Evolutionary conservation across 2,329 filamentous ascomycete genomes (phyloP).

Genomic region (Hysterium pulicare): DNA sequence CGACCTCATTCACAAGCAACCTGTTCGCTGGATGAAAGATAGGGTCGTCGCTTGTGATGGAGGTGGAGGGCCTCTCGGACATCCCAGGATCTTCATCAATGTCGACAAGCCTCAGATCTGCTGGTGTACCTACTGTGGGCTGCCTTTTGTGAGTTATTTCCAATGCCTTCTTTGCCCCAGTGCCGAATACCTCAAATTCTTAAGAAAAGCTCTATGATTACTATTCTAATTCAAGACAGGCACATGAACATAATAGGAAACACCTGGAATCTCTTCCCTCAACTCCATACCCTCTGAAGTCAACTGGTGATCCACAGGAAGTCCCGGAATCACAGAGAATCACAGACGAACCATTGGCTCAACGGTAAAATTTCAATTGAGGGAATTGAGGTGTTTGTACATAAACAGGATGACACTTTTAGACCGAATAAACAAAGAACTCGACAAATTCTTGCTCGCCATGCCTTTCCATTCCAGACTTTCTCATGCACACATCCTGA

Average conservation of each 20-base stretch:
- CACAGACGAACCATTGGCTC: conserved; percentile 57
- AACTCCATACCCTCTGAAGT: conserved; percentile 75
- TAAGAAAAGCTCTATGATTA: conserved; percentile 4
- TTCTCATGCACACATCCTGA: too few species aligned
- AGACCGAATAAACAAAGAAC: too few species aligned
- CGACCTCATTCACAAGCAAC: conserved; percentile 92
- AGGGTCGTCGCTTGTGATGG: conserved; percentile 84
- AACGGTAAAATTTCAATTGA: conserved; percentile 48
- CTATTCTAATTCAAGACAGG: conserved; percentile 51
- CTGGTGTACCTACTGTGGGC: conserved; percentile 86
- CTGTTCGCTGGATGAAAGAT: conserved; percentile 85
- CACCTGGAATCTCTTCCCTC: conserved; percentile 77
- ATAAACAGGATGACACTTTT: neutral
- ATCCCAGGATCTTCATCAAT: conserved; percentile 96
- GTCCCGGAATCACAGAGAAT: conserved; percentile 57
- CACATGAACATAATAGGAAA: conserved; percentile 82
- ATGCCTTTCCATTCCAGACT: too few species aligned
- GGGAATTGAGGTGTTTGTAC: neutral
- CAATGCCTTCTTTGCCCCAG: neutral
- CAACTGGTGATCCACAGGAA: conserved; percentile 58
- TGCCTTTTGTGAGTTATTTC: conserved; percentile 75
- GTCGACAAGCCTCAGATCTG: conserved; percentile 94
- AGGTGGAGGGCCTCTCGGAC: conserved; percentile 83
- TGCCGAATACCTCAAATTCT: neutral
- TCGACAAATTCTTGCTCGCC: too few species aligned